Conservation (phyloP, 179 eudicot species). For the Silene coronaria region DNA sequence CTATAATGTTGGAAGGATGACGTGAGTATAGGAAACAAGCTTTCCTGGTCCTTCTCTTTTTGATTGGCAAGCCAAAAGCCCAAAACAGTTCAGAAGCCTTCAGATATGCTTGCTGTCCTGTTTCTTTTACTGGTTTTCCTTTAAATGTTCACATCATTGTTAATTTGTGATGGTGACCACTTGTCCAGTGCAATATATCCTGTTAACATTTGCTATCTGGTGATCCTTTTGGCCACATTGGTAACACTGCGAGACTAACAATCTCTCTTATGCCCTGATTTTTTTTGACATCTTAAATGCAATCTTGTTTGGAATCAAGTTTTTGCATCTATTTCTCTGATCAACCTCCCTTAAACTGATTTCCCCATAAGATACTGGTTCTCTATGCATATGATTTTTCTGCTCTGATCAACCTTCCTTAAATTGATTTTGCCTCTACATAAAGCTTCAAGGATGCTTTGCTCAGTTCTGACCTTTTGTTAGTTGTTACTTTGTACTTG, state of each 20-base stretch:
- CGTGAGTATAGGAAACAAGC: constrained; percentile 59
- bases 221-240: neutral
- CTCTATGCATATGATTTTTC: constrained; percentile 39
- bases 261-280: neutral
- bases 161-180: constrained; percentile 49
- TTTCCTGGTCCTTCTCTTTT: constrained; percentile 56
- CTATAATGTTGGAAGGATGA: constrained; percentile 54
- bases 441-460: neutral
- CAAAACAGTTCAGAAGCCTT: constrained; percentile 87
- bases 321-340: constrained; percentile 60
- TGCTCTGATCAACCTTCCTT: neutral
- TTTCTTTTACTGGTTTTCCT: neutral
- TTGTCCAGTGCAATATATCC: constrained; percentile 81
- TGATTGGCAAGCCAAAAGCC: constrained; percentile 89
- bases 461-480: constrained; percentile 3
- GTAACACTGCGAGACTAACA: neutral
- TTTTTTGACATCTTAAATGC: constrained; percentile 70
- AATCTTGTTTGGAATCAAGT: constrained; percentile 76
- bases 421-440: neutral
- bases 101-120: constrained; percentile 38
- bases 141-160: constrained; percentile 56
- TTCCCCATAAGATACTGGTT: constrained; percentile 86
- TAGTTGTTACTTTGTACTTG: neutral
- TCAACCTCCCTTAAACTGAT: constrained; percentile 22
- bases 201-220: neutral